These are phyloP conservation scores for Achaetomium macrosporum DNA, from an alignment of 2,329 filamentous ascomycete genomes.

Conservation along the genomic window DNA sequence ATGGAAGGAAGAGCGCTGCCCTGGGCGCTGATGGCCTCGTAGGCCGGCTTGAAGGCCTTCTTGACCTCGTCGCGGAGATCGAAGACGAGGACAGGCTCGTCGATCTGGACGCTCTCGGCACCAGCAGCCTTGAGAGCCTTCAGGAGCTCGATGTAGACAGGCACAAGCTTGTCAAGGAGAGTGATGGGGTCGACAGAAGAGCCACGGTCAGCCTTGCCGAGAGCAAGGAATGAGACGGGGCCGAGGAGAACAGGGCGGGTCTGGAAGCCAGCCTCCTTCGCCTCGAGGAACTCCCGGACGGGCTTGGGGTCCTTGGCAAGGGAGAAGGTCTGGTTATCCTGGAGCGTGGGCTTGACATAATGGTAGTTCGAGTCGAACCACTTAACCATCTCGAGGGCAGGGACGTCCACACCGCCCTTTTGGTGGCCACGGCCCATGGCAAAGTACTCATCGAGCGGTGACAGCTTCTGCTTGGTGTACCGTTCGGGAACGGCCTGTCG, in stretches of 20 bases:
- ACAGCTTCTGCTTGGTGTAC: conserved; percentile 84
- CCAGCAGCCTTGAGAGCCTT: conserved; percentile 91
- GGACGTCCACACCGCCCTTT: conserved; percentile 88
- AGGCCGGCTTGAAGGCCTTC: conserved; percentile 95
- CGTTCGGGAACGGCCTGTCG: conserved; percentile 78
- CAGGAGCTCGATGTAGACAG: conserved; percentile 90
- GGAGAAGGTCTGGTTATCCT: conserved; percentile 95
- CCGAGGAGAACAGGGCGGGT: conserved; percentile 94
- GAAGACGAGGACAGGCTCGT: conserved; percentile 94
- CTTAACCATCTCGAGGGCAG: conserved; percentile 98
- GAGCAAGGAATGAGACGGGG: conserved; percentile 93
- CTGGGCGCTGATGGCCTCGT: conserved; percentile 76
- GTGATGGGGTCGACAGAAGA: conserved; percentile 90
- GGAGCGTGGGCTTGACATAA: conserved; percentile 98
- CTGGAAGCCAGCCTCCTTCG: conserved; percentile 89
- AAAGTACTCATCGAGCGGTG: conserved; percentile 94
- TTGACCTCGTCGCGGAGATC: conserved; percentile 87
- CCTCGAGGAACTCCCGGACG: conserved; percentile 89
- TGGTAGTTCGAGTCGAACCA: conserved; percentile 99
- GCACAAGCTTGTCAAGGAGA: conserved; percentile 86
- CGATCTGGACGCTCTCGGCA: conserved; percentile 95
- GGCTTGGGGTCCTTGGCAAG: conserved; percentile 86
- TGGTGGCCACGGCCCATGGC: conserved; percentile 99
- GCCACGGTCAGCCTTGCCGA: conserved; percentile 96
- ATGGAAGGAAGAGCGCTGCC: conserved; percentile 80